Evolutionary conservation across 352 stramenopile species (phyloP).

Genomic region (Phytophthora capsici): DNA sequence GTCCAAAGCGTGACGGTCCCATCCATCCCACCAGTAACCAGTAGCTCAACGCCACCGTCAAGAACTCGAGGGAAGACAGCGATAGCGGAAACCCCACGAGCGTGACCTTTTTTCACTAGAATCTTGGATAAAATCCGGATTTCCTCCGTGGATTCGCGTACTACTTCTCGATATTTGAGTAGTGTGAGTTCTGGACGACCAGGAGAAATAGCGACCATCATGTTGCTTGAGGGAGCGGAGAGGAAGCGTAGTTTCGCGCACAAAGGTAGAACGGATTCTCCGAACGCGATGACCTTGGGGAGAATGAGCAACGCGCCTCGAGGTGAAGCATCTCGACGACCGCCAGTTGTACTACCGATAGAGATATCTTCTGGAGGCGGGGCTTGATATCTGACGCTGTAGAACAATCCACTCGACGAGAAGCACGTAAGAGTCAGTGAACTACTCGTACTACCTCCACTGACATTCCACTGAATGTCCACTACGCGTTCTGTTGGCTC

Average conservation of each 20-base stretch:
- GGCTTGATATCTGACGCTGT: constrained; percentile 46
- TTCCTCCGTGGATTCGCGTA: constrained; percentile 55
- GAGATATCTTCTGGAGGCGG: constrained; percentile 31
- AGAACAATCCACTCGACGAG: constrained; percentile 58
- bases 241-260: constrained; percentile 56
- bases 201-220: constrained; percentile 57
- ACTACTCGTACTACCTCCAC: constrained; percentile 27
- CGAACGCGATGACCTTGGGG: constrained; percentile 55
- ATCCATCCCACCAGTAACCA: constrained; percentile 71
- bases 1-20: constrained; percentile 75
- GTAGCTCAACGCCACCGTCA: constrained; percentile 55
- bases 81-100: constrained; percentile 58
- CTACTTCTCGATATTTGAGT: constrained; percentile 61
- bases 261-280: constrained; percentile 45
- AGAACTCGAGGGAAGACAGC: constrained; percentile 53
- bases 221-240: constrained; percentile 45
- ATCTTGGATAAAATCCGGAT: constrained; percentile 60
- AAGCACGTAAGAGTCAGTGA: constrained; percentile 65
- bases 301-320: constrained; percentile 36
- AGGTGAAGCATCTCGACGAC: constrained; percentile 23
- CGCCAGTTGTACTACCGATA: constrained; percentile 15
- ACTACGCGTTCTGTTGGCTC: constrained; percentile 48
- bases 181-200: constrained; percentile 49
- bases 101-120: constrained; percentile 58
- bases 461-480: constrained; percentile 66